phyloP scores from a whole-genome alignment of 768 basidiomycete genomes.

The Phlebiopsis flavidoalba region DNA sequence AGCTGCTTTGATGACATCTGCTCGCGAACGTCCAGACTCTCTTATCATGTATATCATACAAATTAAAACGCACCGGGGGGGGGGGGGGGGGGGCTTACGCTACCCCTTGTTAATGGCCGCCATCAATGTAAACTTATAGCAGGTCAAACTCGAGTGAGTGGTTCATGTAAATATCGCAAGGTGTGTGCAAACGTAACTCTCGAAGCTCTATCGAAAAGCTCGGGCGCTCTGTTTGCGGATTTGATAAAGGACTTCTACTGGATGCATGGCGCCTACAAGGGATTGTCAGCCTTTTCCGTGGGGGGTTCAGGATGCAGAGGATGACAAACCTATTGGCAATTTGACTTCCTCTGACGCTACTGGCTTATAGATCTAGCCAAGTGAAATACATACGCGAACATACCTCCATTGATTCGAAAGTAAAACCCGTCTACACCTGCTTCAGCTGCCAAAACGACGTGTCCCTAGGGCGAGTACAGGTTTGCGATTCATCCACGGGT shows the following conservation, averaged over 20 bases:
- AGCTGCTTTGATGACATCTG: conserved; percentile 86
- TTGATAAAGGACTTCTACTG: conserved; percentile 72
- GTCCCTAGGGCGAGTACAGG: conserved; percentile 44
- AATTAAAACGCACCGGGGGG: too few species aligned
- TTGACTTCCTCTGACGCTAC: too few species aligned
- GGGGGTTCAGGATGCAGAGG: too few species aligned
- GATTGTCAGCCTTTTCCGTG: conserved; percentile 3
- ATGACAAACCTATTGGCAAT: conserved; percentile 18
- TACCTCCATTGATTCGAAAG: conserved; percentile 91
- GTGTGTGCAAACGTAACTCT: conserved; percentile 43
- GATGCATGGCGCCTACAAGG: conserved; percentile 61
- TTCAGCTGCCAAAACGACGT: conserved; percentile 80
- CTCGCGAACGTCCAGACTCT: not conserved
- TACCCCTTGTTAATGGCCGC: conserved; percentile 76
- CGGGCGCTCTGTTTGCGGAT: conserved; percentile 68
- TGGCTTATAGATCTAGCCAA: too few species aligned
- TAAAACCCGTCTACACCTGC: conserved; percentile 85
- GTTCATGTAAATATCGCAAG: not conserved
- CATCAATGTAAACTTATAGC: conserved; percentile 79
- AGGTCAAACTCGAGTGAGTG: not conserved
- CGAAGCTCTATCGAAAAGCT: conserved; percentile 66
- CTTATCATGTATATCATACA: not conserved
- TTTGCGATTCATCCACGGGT: conserved; percentile 17
- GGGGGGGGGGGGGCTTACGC: too few species aligned
- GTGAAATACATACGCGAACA: conserved; percentile 15